Base-by-base conservation (phyloP, 148 eudicot genomes). In the Rheum nobile region DNA sequence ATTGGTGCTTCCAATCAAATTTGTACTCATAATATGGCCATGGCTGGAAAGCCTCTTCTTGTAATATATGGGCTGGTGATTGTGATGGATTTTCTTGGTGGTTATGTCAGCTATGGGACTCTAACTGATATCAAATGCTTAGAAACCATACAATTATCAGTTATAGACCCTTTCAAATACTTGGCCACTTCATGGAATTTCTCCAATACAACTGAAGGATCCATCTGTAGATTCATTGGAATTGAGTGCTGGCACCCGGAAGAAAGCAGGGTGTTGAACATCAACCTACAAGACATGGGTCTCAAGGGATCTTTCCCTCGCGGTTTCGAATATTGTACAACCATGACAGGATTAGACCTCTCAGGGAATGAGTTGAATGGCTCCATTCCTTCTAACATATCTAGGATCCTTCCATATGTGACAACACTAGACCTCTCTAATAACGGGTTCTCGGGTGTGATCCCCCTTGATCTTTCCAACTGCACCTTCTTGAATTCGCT, bases 211-310 rank as follows among this genome's bases (percentile, higher is more conserved):
- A 77, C 83, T 24, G 82, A 85, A 57, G 87, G 87, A 54, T 39
- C 85, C 43, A 82, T 85, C 44, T 82, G 87, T 80, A 73, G 32
- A 42, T 85, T 82, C 50, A 29, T 0, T 67, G 87, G 87, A 7
- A 75, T 85, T n/a, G n/a, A n/a, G n/a, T n/a, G n/a, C n/a, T n/a
- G n/a, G n/a, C n/a, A n/a, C n/a, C n/a, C n/a, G n/a, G n/a, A 78
- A 1, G 85, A 85, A 73, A 85, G 76, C 29, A 80, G 73, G 46
- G 85, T 85, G 35, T 43, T 85, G n/a, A 85, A 77, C 35, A 76
- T 85, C 63, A 82, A 74, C 78, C 74, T 85, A 14, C 19, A 59
- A 14, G 80, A 74, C 47, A 77, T 85, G 85, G 82, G 85, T 68
- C 76, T 84, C 42, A 34, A 77, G 61, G 87, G 87, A 13, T 67